phyloP scores from a whole-genome alignment of 2,329 filamentous ascomycete species.

The Trichophyton simii region DNA sequence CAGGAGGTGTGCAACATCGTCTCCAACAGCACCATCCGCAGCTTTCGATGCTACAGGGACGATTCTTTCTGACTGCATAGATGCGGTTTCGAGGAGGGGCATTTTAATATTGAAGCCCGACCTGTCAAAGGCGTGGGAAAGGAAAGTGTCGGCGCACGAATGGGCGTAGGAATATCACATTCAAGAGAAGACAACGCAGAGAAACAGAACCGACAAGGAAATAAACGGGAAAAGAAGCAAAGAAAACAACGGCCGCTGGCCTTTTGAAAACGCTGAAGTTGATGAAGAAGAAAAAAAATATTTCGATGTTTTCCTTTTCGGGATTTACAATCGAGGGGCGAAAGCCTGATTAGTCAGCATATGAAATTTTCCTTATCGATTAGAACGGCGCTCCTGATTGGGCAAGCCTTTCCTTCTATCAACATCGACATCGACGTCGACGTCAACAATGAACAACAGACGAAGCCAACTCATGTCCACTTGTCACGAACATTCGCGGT shows the following conservation, averaged over 20 bases:
- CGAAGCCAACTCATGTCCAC: background rate
- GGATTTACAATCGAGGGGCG: background rate
- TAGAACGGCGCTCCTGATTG: background rate
- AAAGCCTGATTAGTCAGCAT: background rate
- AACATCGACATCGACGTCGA: background rate
- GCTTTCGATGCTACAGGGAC: conserved; percentile 12
- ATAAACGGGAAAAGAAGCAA: background rate
- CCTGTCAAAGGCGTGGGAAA: conserved; percentile 20
- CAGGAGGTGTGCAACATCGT: conserved; percentile 54
- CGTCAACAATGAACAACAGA: background rate
- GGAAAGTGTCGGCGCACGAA: background rate
- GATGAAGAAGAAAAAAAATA: background rate
- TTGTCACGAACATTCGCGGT: too few species aligned
- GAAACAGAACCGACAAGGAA: background rate
- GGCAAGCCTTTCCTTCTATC: background rate
- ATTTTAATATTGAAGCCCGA: conserved; percentile 27
- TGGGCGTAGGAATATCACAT: background rate
- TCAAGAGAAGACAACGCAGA: background rate
- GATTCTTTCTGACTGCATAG: background rate
- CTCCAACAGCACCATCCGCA: conserved; percentile 30
- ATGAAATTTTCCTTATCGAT: conserved; percentile 1
- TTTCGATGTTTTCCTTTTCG: background rate
- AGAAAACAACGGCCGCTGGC: background rate
- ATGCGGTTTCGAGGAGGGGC: conserved; percentile 26
- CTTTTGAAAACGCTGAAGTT: background rate